Percentiles rank a stretch among this genome's conserved stretches.
Evolutionary conservation across 176 grass and related monocot genomes (phyloP).

Genomic region (Aegilops speltoides): DNA sequence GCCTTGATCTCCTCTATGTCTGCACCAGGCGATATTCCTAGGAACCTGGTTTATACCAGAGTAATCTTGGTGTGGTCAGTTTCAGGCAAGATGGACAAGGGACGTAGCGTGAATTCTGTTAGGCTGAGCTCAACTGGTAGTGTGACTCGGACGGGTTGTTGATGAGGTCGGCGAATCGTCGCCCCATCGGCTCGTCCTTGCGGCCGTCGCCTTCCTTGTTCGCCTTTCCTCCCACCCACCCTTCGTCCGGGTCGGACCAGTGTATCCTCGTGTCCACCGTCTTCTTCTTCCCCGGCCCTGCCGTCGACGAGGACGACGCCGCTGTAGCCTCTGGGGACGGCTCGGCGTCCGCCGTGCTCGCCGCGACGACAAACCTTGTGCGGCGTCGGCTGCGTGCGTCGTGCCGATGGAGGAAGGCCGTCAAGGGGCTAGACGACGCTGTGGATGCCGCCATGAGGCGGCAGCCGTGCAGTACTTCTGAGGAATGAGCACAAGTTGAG

Average conservation of each 20-base stretch:
- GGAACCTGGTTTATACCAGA: constrained; percentile 40
- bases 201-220: constrained; percentile 31
- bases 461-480: background rate
- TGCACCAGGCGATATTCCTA: constrained; percentile 55
- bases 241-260: constrained; percentile 80
- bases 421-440: constrained; percentile 41
- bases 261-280: constrained; percentile 95
- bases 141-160: constrained; percentile 61
- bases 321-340: background rate
- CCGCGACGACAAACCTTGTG: constrained; percentile 8
- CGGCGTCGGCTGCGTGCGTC: background rate
- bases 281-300: constrained; percentile 47
- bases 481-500: background rate
- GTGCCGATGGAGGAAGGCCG: constrained; percentile 32
- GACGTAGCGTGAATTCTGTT: background rate
- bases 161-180: constrained; percentile 79
- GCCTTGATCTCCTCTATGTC: constrained; percentile 93
- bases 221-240: constrained; percentile 68
- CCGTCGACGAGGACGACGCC: background rate
- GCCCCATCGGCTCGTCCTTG: constrained; percentile 44
- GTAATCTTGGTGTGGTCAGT: background rate
- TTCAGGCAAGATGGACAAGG: background rate
- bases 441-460: constrained; percentile 52
- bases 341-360: constrained; percentile 37
- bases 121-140: constrained; percentile 60